Percentiles rank a stretch among this genome's conserved stretches.
Conservation (phyloP, 805 yeast genomes). For the Suhomyces sp. region DNA sequence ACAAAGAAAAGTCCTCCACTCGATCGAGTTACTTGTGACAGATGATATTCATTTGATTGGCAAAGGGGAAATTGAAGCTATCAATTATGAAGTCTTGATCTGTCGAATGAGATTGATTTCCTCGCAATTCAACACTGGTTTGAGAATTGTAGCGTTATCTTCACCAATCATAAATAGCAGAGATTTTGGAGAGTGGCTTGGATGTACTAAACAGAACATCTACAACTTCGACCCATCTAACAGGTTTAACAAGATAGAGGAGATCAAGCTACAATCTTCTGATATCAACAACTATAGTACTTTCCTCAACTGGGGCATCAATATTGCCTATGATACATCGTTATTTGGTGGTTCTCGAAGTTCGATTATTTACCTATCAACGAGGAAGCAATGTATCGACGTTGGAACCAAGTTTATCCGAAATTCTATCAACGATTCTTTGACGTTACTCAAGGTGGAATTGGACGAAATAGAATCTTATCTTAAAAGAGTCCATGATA, state of each 20-base stretch:
- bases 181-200: constrained; percentile 87
- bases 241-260: constrained; percentile 53
- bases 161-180: constrained; percentile 70
- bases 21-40: constrained; percentile 64
- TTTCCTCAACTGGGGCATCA: constrained; percentile 49
- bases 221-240: constrained; percentile 71
- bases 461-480: constrained; percentile 39
- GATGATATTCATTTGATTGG: constrained; percentile 76
- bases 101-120: constrained; percentile 72
- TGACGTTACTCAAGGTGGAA: constrained; percentile 42
- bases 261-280: constrained; percentile 53
- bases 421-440: constrained; percentile 34
- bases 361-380: constrained; percentile 52
- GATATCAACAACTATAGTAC: constrained; percentile 51
- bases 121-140: constrained; percentile 54
- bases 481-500: constrained; percentile 48
- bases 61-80: constrained; percentile 48
- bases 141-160: constrained; percentile 69
- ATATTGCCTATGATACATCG: constrained; percentile 44
- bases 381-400: constrained; percentile 53
- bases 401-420: constrained; percentile 47
- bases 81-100: constrained; percentile 63
- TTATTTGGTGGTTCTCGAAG: constrained; percentile 3
- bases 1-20: constrained; percentile 65
- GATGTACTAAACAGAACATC: constrained; percentile 57